Conservation (phyloP, 768 basidiomycete species). For the Epithele typhae region DNA sequence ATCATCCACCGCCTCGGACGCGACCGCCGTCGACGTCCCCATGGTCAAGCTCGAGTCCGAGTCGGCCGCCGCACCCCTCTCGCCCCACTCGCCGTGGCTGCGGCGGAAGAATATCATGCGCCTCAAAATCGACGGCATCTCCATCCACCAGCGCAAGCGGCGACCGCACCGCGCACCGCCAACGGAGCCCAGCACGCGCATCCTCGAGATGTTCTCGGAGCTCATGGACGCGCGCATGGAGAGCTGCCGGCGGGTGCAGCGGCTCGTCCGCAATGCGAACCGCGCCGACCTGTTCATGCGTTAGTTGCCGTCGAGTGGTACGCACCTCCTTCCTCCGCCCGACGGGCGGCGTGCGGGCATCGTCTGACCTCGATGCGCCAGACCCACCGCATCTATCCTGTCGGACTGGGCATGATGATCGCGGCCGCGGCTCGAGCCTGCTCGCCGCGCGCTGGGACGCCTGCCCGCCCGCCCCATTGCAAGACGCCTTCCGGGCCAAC, state of each 20-base stretch:
- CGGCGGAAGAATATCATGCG: constrained; percentile 59
- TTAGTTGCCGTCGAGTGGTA: constrained; percentile 5
- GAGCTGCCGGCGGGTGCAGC: constrained; percentile 64
- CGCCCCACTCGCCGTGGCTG: constrained; percentile 40
- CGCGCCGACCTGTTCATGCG: constrained; percentile 15
- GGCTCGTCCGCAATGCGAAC: constrained; percentile 38
- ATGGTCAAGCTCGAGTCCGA: constrained; percentile 31
- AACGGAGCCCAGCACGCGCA: constrained; percentile 41
- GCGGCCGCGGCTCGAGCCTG: not conserved
- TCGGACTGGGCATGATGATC: not conserved
- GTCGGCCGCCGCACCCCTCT: constrained; percentile 14
- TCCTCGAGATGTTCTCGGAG: constrained; percentile 65
- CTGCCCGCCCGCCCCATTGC: too few species aligned
- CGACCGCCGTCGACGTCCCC: constrained; percentile 12
- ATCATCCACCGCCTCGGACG: constrained; percentile 16
- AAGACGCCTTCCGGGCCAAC: constrained; percentile 10
- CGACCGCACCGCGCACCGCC: constrained; percentile 24
- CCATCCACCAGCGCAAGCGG: constrained; percentile 26
- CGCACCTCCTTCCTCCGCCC: constrained; percentile 2
- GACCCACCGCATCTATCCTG: too few species aligned
- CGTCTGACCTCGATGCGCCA: constrained; percentile 7
- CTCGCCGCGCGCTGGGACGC: constrained; percentile 6
- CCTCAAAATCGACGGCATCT: constrained; percentile 43
- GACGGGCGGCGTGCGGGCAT: not conserved
- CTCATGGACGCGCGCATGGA: constrained; percentile 75